phyloP scores from a whole-genome alignment of 2,329 filamentous ascomycete genomes.

The Aureobasidium sp. region DNA sequence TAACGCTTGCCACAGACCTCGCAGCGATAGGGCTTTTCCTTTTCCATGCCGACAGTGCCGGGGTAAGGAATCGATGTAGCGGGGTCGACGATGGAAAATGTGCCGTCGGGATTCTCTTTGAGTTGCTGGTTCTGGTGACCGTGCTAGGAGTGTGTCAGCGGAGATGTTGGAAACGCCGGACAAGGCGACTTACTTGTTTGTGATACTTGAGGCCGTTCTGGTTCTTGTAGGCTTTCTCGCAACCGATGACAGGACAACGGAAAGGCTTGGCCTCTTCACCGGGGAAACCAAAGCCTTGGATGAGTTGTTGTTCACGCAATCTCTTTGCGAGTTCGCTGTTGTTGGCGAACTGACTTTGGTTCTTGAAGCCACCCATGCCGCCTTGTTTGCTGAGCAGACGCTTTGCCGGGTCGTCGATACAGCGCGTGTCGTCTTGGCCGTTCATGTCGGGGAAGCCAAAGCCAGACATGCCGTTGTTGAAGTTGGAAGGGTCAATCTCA shows the following conservation, averaged over 20 bases:
- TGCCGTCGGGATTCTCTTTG: conserved; percentile 93
- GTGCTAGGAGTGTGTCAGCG: conserved; percentile 45
- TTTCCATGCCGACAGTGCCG: conserved; percentile 98
- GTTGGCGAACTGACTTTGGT: conserved; percentile 59
- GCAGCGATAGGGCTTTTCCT: conserved; percentile 97
- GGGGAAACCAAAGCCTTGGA: conserved; percentile 43
- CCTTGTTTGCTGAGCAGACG: conserved; percentile 78
- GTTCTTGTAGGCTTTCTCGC: conserved; percentile 99
- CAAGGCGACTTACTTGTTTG: conserved; percentile 51
- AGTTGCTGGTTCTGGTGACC: conserved; percentile 95
- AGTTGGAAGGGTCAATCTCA: conserved; percentile 56
- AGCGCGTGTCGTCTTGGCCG: conserved; percentile 46
- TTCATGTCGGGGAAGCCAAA: conserved; percentile 45
- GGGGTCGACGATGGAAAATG: conserved; percentile 96
- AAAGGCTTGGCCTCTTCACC: conserved; percentile 96
- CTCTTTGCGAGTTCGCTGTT: conserved; percentile 68
- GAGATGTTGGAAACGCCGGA: conserved; percentile 25
- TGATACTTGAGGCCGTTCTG: conserved; percentile 96
- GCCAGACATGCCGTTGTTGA: conserved; percentile 30
- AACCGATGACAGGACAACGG: conserved; percentile 94
- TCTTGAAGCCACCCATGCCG: conserved; percentile 45
- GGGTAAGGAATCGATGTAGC: conserved; percentile 91
- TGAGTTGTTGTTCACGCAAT: conserved; percentile 57
- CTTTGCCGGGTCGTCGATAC: conserved; percentile 91
- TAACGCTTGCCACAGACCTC: conserved; percentile 96